phyloP scores from a whole-genome alignment of 805 yeast genomes.

The Kodamaea lidongshanica region DNA sequence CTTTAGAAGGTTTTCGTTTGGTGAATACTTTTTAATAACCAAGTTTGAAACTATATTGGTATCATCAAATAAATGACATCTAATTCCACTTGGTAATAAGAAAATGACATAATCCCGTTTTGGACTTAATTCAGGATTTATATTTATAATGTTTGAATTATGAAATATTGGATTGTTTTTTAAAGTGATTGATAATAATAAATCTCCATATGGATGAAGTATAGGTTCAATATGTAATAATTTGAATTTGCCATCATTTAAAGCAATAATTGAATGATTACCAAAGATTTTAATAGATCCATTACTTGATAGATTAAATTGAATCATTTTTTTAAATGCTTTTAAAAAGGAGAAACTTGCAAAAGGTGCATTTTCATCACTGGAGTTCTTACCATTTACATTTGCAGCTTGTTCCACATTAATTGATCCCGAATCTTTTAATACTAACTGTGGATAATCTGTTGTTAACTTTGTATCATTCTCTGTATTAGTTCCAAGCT shows the following conservation, averaged over 20 bases:
- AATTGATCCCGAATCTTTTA: conserved; percentile 19
- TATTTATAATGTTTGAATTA: conserved; percentile 17
- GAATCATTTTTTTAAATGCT: conserved; percentile 33
- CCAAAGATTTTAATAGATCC: conserved; percentile 30
- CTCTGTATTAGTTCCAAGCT: conserved; percentile 20
- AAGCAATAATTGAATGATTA: conserved; percentile 25
- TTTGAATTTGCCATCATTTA: conserved; percentile 9
- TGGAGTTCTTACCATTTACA: conserved; percentile 5
- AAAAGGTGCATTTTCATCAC: conserved; percentile 25
- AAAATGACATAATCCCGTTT: conserved; percentile 31
- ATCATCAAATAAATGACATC: conserved; percentile 38
- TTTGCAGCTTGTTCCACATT: conserved; percentile 14
- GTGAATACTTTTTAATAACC: conserved; percentile 14
- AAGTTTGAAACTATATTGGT: conserved; percentile 16
- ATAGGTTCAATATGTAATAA: conserved; percentile 33
- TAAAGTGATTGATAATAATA: conserved; percentile 26
- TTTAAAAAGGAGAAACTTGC: conserved; percentile 34
- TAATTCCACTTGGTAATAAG: conserved; percentile 36
- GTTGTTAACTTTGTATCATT: conserved; percentile 7
- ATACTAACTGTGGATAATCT: conserved; percentile 21
- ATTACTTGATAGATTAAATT: conserved; percentile 26
- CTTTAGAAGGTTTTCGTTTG: conserved; percentile 23
- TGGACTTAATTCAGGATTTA: no score
- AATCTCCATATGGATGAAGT: conserved; percentile 33
- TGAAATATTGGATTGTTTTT: conserved; percentile 22